These are phyloP conservation scores for Spongospora subterranea DNA, from an alignment of 208 protist species.

Conservation along the genomic window DNA sequence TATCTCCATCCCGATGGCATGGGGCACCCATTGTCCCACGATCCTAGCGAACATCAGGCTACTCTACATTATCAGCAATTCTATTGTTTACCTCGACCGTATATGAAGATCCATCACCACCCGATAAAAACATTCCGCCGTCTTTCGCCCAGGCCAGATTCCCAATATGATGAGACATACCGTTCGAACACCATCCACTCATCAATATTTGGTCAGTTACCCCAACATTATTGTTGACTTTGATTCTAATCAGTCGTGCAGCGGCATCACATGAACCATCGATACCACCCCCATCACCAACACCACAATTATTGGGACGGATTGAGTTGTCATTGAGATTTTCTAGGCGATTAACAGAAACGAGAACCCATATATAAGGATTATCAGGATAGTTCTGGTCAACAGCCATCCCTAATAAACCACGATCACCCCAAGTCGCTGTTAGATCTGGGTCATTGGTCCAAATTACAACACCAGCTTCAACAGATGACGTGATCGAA, in stretches of 20 bases:
- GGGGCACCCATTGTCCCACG: neutral
- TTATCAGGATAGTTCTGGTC: constrained; percentile 5
- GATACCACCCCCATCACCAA: neutral
- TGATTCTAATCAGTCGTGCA: neutral
- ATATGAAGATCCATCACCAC: constrained; percentile 2
- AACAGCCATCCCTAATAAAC: constrained; percentile 3
- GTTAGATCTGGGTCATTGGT: neutral
- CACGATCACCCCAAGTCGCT: constrained; percentile 17
- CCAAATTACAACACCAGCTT: neutral
- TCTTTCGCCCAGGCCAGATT: neutral
- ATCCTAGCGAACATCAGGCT: neutral
- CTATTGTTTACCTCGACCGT: neutral
- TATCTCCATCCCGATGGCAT: neutral
- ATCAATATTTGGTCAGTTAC: neutral
- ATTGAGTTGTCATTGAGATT: neutral
- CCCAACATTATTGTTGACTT: neutral
- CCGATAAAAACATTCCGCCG: neutral
- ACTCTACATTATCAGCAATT: neutral
- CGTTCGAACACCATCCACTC: neutral
- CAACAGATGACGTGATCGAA: neutral
- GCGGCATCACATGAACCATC: constrained; percentile 27
- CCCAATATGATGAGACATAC: constrained; percentile 32
- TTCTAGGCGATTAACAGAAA: constrained; percentile 41
- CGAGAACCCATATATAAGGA: constrained; percentile 17
- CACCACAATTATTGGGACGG: neutral